Base-by-base conservation (phyloP, 2,329 filamentous ascomycete species). In the Botrytis porri region DNA sequence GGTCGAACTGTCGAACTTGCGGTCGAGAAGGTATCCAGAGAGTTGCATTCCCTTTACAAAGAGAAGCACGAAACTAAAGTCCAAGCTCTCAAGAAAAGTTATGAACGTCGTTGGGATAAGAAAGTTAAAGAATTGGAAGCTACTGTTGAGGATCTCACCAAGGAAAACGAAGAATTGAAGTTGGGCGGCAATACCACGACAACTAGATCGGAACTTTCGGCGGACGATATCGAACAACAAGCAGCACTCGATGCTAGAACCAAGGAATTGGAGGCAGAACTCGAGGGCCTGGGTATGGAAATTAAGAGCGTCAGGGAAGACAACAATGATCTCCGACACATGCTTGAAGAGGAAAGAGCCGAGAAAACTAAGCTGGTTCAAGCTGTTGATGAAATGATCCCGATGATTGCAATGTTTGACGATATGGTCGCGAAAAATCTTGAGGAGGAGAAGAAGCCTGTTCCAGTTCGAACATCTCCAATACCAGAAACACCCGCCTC, bases 51-150 rank as follows among this genome's bases (percentile, higher is more conserved):
- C 0, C 87, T 97, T 18, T 99, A 99, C 87, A 98, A 98, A 84
- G 90, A 92, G 80, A 99, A 99, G 84, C 96, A 99, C 81, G 95
- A 98, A 84, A 93, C 91, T 75, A 99, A 99, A 85, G 95, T 98
- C 62, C 89, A 93, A 1, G 95, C 95, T 6, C 86, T 99, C 76
- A 98, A 92, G 84, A 91, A 91, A 83, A 91, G 88, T 75, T 92
- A 98, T 83, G 94, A 98, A 82, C 88, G 88, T 64, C 90, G 95
- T 71, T 96, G 94, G 88, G 94, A 97, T 83, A 97, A 97, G 86
- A 93, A 92, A 80, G 89, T 95, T 73, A 89, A 88, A 71, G 93
- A 95, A 78, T 88, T 97, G 4, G 93, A 97, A 82, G 81, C 82
- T 29, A 90, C 89, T 75, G 86, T 97, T 61, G 89, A 90, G 63